phyloP scores from a whole-genome alignment of 352 stramenopile genomes.

The Aphanomyces stellatus region DNA sequence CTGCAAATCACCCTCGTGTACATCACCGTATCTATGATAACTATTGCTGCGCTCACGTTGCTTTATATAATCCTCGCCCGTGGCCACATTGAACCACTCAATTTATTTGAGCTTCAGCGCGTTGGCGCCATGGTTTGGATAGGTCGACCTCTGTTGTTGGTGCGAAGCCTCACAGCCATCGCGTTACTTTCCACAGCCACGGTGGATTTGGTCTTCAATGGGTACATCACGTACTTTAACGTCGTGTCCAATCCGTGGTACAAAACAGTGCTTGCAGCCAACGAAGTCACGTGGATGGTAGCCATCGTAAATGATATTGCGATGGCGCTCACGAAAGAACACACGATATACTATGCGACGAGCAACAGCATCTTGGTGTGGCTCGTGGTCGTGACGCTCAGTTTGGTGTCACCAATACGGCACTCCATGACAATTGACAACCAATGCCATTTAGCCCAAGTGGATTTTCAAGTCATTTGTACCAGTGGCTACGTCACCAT shows the following conservation, averaged over 20 bases:
- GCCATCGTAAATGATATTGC: constrained; percentile 9
- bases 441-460: not conserved
- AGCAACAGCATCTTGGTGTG: not conserved
- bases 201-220: not conserved
- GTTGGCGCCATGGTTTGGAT: constrained; percentile 8
- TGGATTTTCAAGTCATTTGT: constrained; percentile 10
- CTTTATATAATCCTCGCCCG: not conserved
- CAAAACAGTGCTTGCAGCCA: not conserved
- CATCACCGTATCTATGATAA: not conserved
- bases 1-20: not conserved
- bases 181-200: not conserved
- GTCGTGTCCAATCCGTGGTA: not conserved
- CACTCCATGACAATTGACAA: not conserved
- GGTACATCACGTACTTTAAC: not conserved
- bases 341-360: not conserved
- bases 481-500: not conserved
- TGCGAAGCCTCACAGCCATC: not conserved
- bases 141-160: not conserved
- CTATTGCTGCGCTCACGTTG: not conserved
- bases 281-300: constrained; percentile 11
- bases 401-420: not conserved
- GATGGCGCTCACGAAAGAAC: not conserved
- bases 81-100: not conserved
- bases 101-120: not conserved
- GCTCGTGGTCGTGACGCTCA: not conserved